These are phyloP conservation scores for Parathielavia hyrcaniae DNA, from an alignment of 495 filamentous ascomycete genomes.

Conservation along the genomic window DNA sequence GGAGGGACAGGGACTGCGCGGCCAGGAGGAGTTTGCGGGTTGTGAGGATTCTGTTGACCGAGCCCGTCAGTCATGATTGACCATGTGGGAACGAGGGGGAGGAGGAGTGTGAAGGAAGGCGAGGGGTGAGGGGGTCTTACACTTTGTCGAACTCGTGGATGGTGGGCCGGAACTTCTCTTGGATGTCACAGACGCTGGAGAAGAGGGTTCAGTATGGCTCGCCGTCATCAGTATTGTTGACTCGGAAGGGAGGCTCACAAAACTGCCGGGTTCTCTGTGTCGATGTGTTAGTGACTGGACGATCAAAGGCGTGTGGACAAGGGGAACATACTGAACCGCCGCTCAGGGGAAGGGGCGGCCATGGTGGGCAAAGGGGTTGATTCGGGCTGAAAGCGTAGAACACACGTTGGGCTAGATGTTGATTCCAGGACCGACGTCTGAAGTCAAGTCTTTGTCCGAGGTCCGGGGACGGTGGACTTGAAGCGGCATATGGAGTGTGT, in stretches of 20 bases:
- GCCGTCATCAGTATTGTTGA: neutral
- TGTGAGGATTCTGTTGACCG: conserved; percentile 47
- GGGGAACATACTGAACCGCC: conserved; percentile 38
- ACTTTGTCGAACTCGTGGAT: conserved; percentile 80
- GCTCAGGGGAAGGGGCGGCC: conserved; percentile 28
- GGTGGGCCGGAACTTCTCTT: conserved; percentile 80
- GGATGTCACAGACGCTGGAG: conserved; percentile 83
- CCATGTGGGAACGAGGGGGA: neutral
- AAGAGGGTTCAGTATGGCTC: neutral
- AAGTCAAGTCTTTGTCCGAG: neutral
- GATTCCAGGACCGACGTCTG: neutral
- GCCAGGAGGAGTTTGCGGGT: conserved; percentile 50
- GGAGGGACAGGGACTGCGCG: conserved; percentile 59
- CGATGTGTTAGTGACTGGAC: conserved; percentile 12
- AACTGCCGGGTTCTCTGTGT: conserved; percentile 58
- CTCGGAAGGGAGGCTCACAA: conserved; percentile 47
- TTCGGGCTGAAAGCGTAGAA: neutral
- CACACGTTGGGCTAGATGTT: neutral
- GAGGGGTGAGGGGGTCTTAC: conserved; percentile 38
- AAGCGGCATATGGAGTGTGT: conserved; percentile 13
- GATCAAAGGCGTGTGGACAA: neutral
- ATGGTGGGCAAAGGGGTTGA: conserved; percentile 17
- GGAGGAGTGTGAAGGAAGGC: conserved; percentile 1
- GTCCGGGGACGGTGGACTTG: neutral
- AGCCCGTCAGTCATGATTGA: conserved; percentile 1